These are phyloP conservation scores for Paracorniculantispora psalliotae DNA, from an alignment of 2,329 filamentous ascomycete genomes.

Conservation along the genomic window DNA sequence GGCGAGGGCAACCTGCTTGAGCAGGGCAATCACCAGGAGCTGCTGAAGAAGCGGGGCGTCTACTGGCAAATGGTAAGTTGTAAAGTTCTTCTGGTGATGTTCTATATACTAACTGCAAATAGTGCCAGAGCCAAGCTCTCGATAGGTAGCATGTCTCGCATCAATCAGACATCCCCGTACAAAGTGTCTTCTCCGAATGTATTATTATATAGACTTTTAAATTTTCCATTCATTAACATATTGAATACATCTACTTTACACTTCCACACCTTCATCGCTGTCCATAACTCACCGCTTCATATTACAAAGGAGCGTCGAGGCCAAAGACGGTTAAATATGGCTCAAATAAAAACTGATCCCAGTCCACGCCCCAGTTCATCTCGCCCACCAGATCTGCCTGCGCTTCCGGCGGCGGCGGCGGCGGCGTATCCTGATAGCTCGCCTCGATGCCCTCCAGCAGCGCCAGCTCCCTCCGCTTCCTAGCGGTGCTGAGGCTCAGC, in stretches of 20 bases:
- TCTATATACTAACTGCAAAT: conserved; percentile 20
- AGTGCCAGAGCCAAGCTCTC: conserved; percentile 57
- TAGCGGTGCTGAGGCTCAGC: conserved; percentile 16
- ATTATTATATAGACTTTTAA: too few relatives aligned
- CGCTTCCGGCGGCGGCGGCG: conserved; percentile 6
- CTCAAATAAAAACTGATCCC: conserved; percentile 20
- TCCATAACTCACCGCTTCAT: background rate
- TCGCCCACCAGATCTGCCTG: conserved; percentile 4
- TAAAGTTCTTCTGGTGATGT: background rate
- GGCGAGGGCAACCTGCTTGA: conserved; percentile 56
- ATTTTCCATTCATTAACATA: too few relatives aligned
- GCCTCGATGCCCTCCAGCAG: conserved; percentile 19
- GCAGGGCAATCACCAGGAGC: conserved; percentile 47
- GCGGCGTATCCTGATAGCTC: conserved; percentile 11
- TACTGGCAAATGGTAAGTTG: conserved; percentile 55
- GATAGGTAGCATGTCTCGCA: too few relatives aligned
- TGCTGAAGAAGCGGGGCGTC: conserved; percentile 46
- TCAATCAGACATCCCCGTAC: too few relatives aligned
- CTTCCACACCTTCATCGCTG: too few relatives aligned
- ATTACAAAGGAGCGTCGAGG: conserved; percentile 15
- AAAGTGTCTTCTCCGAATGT: too few relatives aligned
- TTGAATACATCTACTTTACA: too few relatives aligned
- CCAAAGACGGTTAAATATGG: conserved; percentile 20
- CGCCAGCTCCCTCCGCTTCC: conserved; percentile 19
- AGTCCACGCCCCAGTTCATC: conserved; percentile 16